Evolutionary conservation across 164 flowering plant genomes (phyloP).

Genomic region (Nelumbo lutea): DNA sequence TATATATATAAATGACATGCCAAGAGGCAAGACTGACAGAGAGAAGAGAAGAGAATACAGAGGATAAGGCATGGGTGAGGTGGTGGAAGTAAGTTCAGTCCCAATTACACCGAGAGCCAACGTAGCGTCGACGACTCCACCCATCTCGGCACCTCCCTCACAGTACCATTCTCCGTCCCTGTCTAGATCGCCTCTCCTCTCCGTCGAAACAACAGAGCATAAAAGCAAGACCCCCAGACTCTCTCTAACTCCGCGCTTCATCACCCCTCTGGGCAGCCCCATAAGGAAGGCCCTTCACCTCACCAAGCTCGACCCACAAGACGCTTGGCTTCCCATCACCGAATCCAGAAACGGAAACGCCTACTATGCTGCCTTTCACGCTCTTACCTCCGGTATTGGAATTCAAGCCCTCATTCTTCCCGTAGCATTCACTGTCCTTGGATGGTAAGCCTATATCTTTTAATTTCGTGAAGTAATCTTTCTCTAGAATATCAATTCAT

Average conservation of each 20-base stretch:
- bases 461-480: too few species aligned
- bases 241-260: constrained; percentile 19
- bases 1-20: too few species aligned
- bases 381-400: constrained; percentile 67
- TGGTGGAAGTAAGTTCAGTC: neutral
- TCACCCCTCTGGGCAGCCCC: constrained; percentile 52
- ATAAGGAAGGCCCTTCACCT: constrained; percentile 46
- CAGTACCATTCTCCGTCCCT: constrained; percentile 20
- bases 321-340: constrained; percentile 81
- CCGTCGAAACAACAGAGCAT: neutral
- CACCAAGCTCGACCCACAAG: constrained; percentile 50
- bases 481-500: too few species aligned
- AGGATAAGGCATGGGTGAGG: neutral
- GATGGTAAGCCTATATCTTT: constrained; percentile 44
- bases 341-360: constrained; percentile 78
- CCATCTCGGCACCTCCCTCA: constrained; percentile 23
- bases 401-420: constrained; percentile 76
- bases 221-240: constrained; percentile 5
- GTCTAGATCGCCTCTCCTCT: constrained; percentile 21
- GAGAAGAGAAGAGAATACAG: neutral
- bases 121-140: neutral
- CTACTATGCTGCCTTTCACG: constrained; percentile 60
- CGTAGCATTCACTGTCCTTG: constrained; percentile 63
- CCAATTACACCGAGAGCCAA: too few species aligned
- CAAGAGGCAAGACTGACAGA: neutral